phyloP scores from a whole-genome alignment of 345 rosid genomes.

The Dipteronia dyeriana region DNA sequence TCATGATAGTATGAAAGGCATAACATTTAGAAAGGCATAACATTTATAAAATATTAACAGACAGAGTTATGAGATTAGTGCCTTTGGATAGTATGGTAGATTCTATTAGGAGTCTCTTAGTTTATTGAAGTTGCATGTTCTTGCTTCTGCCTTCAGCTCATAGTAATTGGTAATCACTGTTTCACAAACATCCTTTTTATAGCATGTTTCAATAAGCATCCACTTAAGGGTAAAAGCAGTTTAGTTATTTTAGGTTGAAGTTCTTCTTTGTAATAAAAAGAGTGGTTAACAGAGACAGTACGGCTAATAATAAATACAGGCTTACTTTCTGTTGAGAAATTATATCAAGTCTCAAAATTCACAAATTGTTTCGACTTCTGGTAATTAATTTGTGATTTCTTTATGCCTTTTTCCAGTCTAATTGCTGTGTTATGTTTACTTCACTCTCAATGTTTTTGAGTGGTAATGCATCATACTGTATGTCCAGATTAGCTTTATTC shows the following conservation, averaged over 20 bases:
- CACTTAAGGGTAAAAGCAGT: neutral
- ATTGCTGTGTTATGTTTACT: neutral
- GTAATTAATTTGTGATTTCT: slow-evolving; percentile 4
- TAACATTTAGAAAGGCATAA: neutral
- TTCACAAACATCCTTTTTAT: neutral
- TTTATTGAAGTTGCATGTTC: neutral
- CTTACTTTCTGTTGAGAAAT: neutral
- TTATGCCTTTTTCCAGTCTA: neutral
- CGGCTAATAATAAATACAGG: neutral
- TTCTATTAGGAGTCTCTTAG: neutral
- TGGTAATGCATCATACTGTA: neutral
- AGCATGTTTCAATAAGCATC: neutral
- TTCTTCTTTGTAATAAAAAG: neutral
- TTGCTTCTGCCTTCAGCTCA: neutral
- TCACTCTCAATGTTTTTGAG: neutral
- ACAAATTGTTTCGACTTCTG: slow-evolving; percentile 11
- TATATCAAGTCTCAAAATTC: neutral
- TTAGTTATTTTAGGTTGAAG: neutral
- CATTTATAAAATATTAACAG: neutral
- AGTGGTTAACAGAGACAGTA: neutral
- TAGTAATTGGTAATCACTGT: neutral
- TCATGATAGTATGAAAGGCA: neutral
- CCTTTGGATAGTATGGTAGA: neutral
- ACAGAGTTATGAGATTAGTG: neutral
- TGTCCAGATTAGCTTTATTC: neutral